Conservation (phyloP, 1,284 basidiomycete genomes). For the Amylostereum chailletii region DNA sequence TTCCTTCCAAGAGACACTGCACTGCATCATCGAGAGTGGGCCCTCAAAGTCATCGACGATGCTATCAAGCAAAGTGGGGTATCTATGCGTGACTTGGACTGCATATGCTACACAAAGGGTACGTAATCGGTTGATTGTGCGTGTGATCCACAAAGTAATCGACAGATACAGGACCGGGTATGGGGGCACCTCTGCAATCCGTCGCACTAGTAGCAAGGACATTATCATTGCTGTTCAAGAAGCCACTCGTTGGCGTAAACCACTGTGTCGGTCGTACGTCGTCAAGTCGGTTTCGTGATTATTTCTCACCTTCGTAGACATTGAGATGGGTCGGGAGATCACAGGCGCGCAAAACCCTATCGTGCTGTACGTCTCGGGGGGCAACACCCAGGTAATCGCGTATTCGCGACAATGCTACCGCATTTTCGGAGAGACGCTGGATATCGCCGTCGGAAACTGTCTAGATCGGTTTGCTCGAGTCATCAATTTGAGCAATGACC, state of each 20-base stretch:
- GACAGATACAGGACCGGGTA: constrained; percentile 74
- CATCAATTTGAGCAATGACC: constrained; percentile 94
- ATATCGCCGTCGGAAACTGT: constrained; percentile 99
- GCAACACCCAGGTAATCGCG: constrained; percentile 98
- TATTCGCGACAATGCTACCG: constrained; percentile 96
- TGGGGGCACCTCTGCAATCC: constrained; percentile 95
- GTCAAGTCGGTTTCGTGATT: not conserved
- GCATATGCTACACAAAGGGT: constrained; percentile 98
- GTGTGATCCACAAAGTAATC: not conserved
- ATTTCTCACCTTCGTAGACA: constrained; percentile 48
- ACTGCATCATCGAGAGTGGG: constrained; percentile 93
- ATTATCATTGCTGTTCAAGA: constrained; percentile 79
- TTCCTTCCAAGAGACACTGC: constrained; percentile 96
- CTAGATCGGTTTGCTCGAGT: constrained; percentile 95
- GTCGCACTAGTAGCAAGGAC: constrained; percentile 95
- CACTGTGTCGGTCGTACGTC: constrained; percentile 95
- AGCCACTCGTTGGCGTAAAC: constrained; percentile 95
- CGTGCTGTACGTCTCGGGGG: constrained; percentile 97
- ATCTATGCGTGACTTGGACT: constrained; percentile 76
- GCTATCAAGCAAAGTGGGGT: constrained; percentile 69
- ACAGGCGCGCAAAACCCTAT: constrained; percentile 94
- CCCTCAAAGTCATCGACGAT: constrained; percentile 73
- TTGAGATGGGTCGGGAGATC: constrained; percentile 97
- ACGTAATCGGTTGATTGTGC: constrained; percentile 7
- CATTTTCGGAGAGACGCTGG: constrained; percentile 98